Evolutionary conservation across 164 flowering plant species (phyloP).

Genomic region (Vitis rotundifolia): DNA sequence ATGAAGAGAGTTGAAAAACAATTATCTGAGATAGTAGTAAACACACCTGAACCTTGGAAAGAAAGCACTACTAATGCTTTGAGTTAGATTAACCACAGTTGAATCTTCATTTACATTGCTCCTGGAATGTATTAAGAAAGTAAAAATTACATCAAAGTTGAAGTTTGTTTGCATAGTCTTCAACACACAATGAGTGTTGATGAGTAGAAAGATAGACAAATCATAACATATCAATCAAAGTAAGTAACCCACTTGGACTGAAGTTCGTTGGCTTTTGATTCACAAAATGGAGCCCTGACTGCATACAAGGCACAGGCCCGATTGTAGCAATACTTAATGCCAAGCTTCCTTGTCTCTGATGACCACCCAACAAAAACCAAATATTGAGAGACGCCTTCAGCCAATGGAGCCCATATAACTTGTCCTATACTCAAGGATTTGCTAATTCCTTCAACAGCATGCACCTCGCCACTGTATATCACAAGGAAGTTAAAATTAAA

Average conservation of each 20-base stretch:
- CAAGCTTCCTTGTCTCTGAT: slow-evolving; percentile 73
- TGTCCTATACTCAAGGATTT: slow-evolving; percentile 86
- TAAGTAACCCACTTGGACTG: slow-evolving; percentile 40
- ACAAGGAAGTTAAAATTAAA: slow-evolving; percentile 11
- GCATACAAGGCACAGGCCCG: slow-evolving; percentile 92
- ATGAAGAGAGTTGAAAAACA: slow-evolving; percentile 4
- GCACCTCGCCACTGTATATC: slow-evolving; percentile 74
- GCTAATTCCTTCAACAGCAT: slow-evolving; percentile 59
- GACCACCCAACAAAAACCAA: slow-evolving; percentile 96
- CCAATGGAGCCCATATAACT: slow-evolving; percentile 89
- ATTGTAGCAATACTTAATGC: slow-evolving; percentile 89
- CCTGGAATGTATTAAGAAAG: slow-evolving; percentile 28
- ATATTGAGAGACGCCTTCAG: slow-evolving; percentile 39
- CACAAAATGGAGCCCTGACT: slow-evolving; percentile 46
- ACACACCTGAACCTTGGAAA: slow-evolving; percentile 83
- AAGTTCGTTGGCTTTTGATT: slow-evolving; percentile 28
- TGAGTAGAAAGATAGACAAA: neutral
- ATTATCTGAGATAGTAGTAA: neutral
- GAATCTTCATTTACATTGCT: slow-evolving; percentile 34
- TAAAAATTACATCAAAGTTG: neutral
- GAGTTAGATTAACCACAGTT: slow-evolving; percentile 50
- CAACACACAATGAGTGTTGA: too few relatives aligned
- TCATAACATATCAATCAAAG: neutral
- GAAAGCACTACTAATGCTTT: slow-evolving; percentile 79
- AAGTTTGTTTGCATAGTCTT: too few relatives aligned